Base-by-base conservation (phyloP, 768 basidiomycete species). In the Naganishia vishniacii region DNA sequence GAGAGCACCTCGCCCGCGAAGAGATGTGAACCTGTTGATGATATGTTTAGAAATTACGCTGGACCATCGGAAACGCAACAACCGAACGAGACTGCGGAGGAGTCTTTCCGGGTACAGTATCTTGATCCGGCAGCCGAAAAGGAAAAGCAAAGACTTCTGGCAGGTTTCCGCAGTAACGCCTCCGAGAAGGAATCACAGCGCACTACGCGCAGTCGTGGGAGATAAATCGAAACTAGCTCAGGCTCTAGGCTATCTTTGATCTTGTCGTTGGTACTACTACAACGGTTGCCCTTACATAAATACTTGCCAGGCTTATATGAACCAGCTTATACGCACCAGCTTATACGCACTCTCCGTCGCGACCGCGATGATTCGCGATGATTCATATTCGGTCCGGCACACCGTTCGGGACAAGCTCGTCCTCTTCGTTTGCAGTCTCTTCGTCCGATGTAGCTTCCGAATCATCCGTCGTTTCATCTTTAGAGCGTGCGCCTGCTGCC, bases 71-170 rank as follows among this genome's bases (percentile, higher is more conserved):
- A 58, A 11, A 26, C 61, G 18, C 32, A 58, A 6, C 56, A 64
- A 42, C 34, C 44, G n/a, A 20, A 51, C 48, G 48, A 61, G 23
- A 20, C 32, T 16, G 61, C 34, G n/a, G 75, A 76, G 16, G 70
- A 76, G 59, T 69, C 69, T 26, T 66, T 74, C 32, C 58, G 68
- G n/a, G 70, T 76, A 16, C 63, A 51, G 18, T 71, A 73, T 61
- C 66, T 69, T 15, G 75, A 76, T 59, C 71, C 70, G 7, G 60
- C 29, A 28, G 72, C 72, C 1, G 73, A 72, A 53, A 68, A 65
- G 48, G 73, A 74, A 66, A 68, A 60, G 65, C 67, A 67, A 56
- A 71, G 64, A 62, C 59, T 76, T 18, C 61, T 72, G 59, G 73
- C 73, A 13, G 68, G 70, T 25, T 65, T 74, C 31, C 58, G 59